These are phyloP conservation scores for Eucalyptus paniculata DNA, from an alignment of 345 rosid species.

Conservation along the genomic window DNA sequence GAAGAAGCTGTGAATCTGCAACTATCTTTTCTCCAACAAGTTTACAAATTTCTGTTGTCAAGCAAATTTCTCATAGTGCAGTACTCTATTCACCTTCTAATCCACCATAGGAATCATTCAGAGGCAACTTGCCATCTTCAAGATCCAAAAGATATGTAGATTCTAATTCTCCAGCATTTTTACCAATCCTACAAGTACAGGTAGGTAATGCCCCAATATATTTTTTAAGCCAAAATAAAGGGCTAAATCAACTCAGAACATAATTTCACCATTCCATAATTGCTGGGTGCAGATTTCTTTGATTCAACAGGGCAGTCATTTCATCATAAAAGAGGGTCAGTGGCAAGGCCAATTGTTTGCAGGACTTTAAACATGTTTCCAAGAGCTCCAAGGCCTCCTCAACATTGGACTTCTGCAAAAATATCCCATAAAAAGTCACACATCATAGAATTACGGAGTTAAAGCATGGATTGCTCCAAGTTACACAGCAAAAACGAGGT, in stretches of 20 bases:
- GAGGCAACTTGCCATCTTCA: constrained; percentile 39
- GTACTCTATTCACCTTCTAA: constrained; percentile 46
- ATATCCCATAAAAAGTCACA: background rate
- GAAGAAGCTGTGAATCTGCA: background rate
- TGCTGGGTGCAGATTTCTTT: constrained; percentile 48
- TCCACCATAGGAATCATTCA: constrained; percentile 24
- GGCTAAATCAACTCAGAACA: background rate
- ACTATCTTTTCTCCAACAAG: background rate
- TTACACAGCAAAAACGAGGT: background rate
- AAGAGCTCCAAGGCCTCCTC: constrained; percentile 73
- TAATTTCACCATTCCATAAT: constrained; percentile 62
- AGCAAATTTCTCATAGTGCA: background rate
- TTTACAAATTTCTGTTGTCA: background rate
- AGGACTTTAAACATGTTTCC: constrained; percentile 54
- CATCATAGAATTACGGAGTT: background rate
- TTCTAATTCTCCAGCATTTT: constrained; percentile 75
- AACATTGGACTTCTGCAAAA: constrained; percentile 44
- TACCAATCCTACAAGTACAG: constrained; percentile 40
- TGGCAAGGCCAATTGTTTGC: constrained; percentile 45
- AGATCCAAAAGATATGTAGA: constrained; percentile 62
- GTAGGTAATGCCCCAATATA: background rate
- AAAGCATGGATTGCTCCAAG: background rate
- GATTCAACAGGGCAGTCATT: constrained; percentile 34
- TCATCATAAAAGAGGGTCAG: constrained; percentile 68
- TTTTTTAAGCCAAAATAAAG: background rate